Conservation (phyloP, 2,329 filamentous ascomycete species). For the Microdochium bolleyi region DNA sequence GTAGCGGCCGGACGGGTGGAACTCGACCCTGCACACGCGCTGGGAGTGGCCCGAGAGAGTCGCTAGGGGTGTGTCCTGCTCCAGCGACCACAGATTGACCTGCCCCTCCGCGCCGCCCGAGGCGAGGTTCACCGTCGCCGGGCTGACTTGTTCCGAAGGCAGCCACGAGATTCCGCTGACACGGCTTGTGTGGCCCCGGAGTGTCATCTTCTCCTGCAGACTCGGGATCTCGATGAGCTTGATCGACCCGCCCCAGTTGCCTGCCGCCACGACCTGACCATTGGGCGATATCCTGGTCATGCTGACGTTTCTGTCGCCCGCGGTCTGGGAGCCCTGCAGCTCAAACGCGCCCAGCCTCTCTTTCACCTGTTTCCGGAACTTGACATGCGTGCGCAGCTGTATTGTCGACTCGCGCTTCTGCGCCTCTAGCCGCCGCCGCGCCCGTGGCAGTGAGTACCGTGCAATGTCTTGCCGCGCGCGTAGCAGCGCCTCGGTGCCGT, state of each 20-base stretch:
- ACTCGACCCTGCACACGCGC: slow-evolving; percentile 85
- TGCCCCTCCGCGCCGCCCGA: slow-evolving; percentile 85
- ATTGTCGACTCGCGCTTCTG: slow-evolving; percentile 79
- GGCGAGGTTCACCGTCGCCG: slow-evolving; percentile 72
- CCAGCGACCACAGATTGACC: slow-evolving; percentile 84
- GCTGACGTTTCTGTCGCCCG: slow-evolving; percentile 82
- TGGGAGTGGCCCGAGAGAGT: slow-evolving; percentile 78
- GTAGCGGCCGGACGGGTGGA: slow-evolving; percentile 86
- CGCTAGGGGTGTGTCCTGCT: slow-evolving; percentile 74
- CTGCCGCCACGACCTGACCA: slow-evolving; percentile 75
- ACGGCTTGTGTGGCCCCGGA: slow-evolving; percentile 81
- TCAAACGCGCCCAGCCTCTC: slow-evolving; percentile 77
- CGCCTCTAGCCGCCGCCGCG: slow-evolving; percentile 66
- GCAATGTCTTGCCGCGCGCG: slow-evolving; percentile 74
- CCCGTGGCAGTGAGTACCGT: slow-evolving; percentile 73
- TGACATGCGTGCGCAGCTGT: slow-evolving; percentile 81
- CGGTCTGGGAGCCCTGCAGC: slow-evolving; percentile 87
- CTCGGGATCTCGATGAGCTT: slow-evolving; percentile 79
- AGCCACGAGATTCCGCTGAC: slow-evolving; percentile 89
- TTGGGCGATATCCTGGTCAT: slow-evolving; percentile 87
- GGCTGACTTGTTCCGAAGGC: slow-evolving; percentile 51
- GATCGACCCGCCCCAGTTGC: slow-evolving; percentile 88
- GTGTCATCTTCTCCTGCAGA: slow-evolving; percentile 64
- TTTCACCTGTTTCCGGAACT: slow-evolving; percentile 75
- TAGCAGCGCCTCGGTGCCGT: slow-evolving; percentile 67